Evolutionary conservation across 805 yeast species (phyloP).

Genomic region (Cyberlindnera bimundalis): DNA sequence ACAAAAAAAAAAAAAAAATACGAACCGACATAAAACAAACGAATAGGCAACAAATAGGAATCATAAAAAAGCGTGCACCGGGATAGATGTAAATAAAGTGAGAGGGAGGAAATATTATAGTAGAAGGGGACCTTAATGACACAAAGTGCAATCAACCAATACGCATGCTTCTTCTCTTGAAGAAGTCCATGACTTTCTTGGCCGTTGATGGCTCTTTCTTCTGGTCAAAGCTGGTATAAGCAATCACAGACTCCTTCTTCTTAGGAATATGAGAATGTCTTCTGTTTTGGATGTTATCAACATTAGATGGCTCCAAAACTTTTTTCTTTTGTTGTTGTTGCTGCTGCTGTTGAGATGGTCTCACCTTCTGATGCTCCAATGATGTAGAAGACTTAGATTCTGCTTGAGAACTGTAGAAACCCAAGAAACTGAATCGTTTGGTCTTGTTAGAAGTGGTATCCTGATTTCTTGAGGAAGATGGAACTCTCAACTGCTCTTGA

Average conservation of each 20-base stretch:
- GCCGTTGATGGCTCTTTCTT: slow-evolving; percentile 69
- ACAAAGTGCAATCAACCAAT: slow-evolving; percentile 5
- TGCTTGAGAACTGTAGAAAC: slow-evolving; percentile 29
- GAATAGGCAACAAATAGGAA: too few relatives aligned
- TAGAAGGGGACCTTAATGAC: too few relatives aligned
- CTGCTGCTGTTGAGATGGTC: slow-evolving; percentile 5
- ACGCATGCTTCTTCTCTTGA: slow-evolving; percentile 59
- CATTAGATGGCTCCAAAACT: slow-evolving; percentile 26
- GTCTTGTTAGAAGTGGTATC: slow-evolving; percentile 17
- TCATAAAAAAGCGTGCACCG: too few relatives aligned
- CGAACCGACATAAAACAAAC: too few relatives aligned
- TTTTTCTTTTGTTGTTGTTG: slow-evolving; percentile 16
- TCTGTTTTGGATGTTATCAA: slow-evolving; percentile 17
- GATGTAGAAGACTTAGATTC: slow-evolving; percentile 15
- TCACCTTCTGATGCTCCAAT: slow-evolving; percentile 5
- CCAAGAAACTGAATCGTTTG: slow-evolving; percentile 41
- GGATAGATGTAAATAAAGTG: neutral
- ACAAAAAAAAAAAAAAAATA: too few relatives aligned
- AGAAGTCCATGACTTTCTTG: slow-evolving; percentile 72
- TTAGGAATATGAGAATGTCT: slow-evolving; percentile 13
- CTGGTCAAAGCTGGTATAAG: slow-evolving; percentile 27
- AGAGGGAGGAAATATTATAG: too few relatives aligned
- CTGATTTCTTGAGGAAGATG: slow-evolving; percentile 11
- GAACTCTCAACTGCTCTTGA: slow-evolving; percentile 12
- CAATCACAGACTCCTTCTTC: slow-evolving; percentile 18